Base-by-base conservation (phyloP, 202 grass and related monocot genomes). In the Musa balbisiana region DNA sequence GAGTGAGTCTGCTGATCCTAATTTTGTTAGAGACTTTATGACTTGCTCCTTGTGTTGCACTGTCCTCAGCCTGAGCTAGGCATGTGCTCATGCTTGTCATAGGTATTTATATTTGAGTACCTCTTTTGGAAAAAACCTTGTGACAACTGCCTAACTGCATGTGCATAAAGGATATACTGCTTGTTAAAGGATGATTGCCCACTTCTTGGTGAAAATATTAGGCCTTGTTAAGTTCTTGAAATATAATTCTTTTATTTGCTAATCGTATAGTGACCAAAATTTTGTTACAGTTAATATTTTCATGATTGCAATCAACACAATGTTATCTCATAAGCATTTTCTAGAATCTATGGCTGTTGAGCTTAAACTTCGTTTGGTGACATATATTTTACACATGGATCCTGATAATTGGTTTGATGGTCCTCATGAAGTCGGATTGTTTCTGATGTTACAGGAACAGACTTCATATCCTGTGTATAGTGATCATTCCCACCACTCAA, bases 401-500 rank as follows among this genome's bases (percentile, higher is more conserved):
- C 33, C 33, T 19, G 16, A 20, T 60, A 60, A n/a, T 60, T 20
- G 56, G 8, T 19, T n/a, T 21, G 33, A 50, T 69, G 27, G 67
- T 19, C 10, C 16, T 69, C 49, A 8, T 50, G 67, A 69, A 9
- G 15, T 20, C 10, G 13, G 16, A 20, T 73, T 19, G 13, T 73
- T 55, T 25, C 27, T 55, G 24, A 15, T 55, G 11, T 26, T 73
- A 81, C 62, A 97, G 93, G 90, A 79, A 74, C 77, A 85, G 69
- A 77, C 67, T 67, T 52, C 49, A 73, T 75, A 79, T 81, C 84
- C 85, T 73, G 72, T 77, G 25, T 84, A 83, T 86, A 82, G 79
- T 66, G 80, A 66, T 76, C 83, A 83, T 66, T 87, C 72, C 71
- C 69, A 86, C 73, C 78, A 72, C 62, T 83, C 79, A 67, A 86